Evolutionary conservation across 306 rosid genomes (phyloP).

Genomic region (Astragalus membranaceus): DNA sequence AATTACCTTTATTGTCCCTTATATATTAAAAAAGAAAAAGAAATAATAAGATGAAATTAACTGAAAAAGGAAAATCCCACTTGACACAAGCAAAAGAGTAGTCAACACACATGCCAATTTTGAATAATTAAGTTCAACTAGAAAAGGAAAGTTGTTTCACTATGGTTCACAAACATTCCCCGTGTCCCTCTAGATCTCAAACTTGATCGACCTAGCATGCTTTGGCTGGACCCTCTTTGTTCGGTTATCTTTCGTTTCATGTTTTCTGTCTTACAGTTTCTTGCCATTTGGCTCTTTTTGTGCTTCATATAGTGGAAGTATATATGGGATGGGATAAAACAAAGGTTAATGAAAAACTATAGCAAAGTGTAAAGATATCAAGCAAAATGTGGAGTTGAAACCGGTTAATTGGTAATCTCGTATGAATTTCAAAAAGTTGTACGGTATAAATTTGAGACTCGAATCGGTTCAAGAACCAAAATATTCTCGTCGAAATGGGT

Average conservation of each 20-base stretch:
- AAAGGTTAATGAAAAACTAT: neutral
- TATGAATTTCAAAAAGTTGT: too few species aligned
- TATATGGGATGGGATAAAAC: neutral
- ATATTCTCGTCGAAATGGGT: too few species aligned
- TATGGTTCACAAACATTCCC: neutral
- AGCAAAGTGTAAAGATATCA: neutral
- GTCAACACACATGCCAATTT: conserved; percentile 31
- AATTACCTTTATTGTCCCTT: neutral
- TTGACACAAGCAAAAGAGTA: neutral
- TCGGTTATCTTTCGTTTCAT: conserved; percentile 8
- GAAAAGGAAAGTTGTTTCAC: conserved; percentile 20
- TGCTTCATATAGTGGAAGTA: conserved; percentile 33
- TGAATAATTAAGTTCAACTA: conserved; percentile 23
- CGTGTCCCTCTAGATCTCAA: neutral
- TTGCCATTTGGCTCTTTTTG: conserved; percentile 25
- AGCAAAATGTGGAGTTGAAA: too few species aligned
- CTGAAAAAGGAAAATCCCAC: neutral
- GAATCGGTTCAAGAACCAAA: too few species aligned
- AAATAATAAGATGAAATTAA: neutral
- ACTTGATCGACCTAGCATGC: conserved; percentile 13
- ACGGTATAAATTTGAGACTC: too few species aligned
- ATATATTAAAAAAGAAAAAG: neutral
- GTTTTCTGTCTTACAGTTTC: neutral
- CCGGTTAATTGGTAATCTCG: too few species aligned
- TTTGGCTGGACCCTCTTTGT: conserved; percentile 22